Evolutionary conservation across 345 rosid species (phyloP).

Genomic region (Syzygium jambos): DNA sequence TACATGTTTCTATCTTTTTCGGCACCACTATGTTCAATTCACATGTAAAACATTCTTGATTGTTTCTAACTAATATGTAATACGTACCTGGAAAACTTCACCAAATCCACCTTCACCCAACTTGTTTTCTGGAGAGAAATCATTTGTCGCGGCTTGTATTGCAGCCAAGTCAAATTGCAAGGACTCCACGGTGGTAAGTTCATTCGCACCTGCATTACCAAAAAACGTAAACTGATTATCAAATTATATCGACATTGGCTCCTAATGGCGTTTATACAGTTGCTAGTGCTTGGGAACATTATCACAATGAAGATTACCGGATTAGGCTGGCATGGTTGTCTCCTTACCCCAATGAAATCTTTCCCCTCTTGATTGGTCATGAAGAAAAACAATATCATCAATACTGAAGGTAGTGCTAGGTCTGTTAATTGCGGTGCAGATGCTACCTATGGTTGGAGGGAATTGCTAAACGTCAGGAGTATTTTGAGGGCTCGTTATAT

Average conservation of each 20-base stretch:
- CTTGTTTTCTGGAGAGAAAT: background rate
- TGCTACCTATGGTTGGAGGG: background rate
- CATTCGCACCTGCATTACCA: background rate
- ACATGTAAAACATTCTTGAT: too few relatives aligned
- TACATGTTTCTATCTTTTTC: background rate
- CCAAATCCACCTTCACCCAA: background rate
- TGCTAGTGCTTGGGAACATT: background rate
- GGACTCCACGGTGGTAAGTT: background rate
- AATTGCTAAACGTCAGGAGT: accelerated
- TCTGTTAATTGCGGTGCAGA: background rate
- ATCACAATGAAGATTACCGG: background rate
- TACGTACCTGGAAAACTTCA: background rate
- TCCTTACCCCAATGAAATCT: too few relatives aligned
- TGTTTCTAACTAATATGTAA: background rate
- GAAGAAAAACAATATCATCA: background rate
- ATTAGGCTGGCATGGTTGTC: background rate
- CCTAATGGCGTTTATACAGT: background rate
- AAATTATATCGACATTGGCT: background rate
- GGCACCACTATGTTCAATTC: background rate
- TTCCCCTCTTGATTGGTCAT: background rate
- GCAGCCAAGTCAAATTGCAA: too few relatives aligned
- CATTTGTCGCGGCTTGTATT: too few relatives aligned
- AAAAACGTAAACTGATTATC: background rate
- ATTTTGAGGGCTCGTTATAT: accelerated
- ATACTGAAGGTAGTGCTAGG: background rate